These are phyloP conservation scores for Pontederia crassipes DNA, from an alignment of 176 grass and related monocot genomes.

Conservation along the genomic window DNA sequence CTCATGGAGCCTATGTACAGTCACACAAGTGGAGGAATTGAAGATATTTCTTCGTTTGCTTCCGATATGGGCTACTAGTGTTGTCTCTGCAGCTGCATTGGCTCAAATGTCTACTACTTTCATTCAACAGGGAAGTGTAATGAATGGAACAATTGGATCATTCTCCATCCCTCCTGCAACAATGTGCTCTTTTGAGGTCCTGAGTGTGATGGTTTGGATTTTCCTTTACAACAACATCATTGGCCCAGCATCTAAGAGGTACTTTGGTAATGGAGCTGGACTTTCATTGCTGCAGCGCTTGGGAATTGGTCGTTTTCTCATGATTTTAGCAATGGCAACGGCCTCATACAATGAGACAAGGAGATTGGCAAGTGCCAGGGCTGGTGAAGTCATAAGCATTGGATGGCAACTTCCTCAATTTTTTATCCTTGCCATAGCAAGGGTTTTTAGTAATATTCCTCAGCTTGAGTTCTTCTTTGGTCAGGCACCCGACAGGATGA, in stretches of 20 bases:
- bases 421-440: conserved; percentile 44
- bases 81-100: conserved; percentile 39
- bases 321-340: conserved; percentile 54
- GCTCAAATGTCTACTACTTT: conserved; percentile 82
- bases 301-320: conserved; percentile 53
- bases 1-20: conserved; percentile 40
- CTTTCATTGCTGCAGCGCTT: conserved; percentile 64
- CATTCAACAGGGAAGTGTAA: conserved; percentile 73
- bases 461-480: conserved; percentile 65
- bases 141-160: conserved; percentile 48
- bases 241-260: conserved; percentile 34
- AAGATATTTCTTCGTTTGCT: conserved; percentile 69
- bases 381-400: conserved; percentile 31
- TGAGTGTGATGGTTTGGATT: conserved; percentile 65
- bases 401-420: conserved; percentile 77
- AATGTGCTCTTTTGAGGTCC: conserved; percentile 54
- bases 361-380: conserved; percentile 37
- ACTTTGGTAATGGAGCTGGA: conserved; percentile 36
- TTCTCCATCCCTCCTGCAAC: conserved; percentile 62
- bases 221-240: conserved; percentile 51
- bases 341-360: conserved; percentile 46
- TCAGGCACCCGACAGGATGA: conserved; percentile 63
- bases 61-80: conserved; percentile 65
- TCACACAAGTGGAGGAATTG: conserved; percentile 74
- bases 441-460: conserved; percentile 49